Base-by-base conservation (phyloP, 306 rosid genomes). In the Vigna nakashimae region DNA sequence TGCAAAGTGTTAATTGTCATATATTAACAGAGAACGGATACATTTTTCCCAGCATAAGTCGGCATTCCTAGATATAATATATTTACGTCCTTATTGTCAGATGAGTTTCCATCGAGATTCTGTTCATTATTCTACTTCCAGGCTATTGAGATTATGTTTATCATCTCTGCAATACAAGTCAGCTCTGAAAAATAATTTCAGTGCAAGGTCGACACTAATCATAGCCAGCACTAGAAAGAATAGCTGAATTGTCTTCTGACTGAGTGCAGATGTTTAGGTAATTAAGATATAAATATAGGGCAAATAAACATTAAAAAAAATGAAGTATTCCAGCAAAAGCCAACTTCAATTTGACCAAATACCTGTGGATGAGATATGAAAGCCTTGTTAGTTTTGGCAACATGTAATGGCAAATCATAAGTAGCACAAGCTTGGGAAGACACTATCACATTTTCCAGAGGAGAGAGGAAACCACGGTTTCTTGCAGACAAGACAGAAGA, bases 331-430 rank as follows among this genome's bases (percentile, higher is more conserved):
- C 65, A 69, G 24, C 48, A 10, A 36, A 75, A 57, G 10, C 17
- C 42, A 75, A 63, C 73, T 56, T 51, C 38, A 71, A 48, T 28
- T 69, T 16, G 26, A 70, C 18, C 32, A 56, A 59, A 78, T 82
- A 94, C 97, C 98, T 92, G 98, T 4, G 98, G 98, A 82, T 95
- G 98, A 55, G 98, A 78, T 28, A 87, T 59, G 34, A 84, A 84
- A 82, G 87, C 90, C 76, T 86, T 76, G 56, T 87, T 68, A 15
- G 84, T 82, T 73, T 82, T 87, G 53, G 96, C 98, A 18, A 89
- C 90, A 65, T 86, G 82, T 36, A 86, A 64, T 0, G 98, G 96
- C 82, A 92, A 40, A 84, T 92, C 93, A 79, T 69, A 92, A 51
- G 98, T 92, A 26, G 98, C 80, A 85, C 98, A 95, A n/a, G 92